Conservation (phyloP, 2,329 filamentous ascomycete species). For the Paramyrothecium roridum region DNA sequence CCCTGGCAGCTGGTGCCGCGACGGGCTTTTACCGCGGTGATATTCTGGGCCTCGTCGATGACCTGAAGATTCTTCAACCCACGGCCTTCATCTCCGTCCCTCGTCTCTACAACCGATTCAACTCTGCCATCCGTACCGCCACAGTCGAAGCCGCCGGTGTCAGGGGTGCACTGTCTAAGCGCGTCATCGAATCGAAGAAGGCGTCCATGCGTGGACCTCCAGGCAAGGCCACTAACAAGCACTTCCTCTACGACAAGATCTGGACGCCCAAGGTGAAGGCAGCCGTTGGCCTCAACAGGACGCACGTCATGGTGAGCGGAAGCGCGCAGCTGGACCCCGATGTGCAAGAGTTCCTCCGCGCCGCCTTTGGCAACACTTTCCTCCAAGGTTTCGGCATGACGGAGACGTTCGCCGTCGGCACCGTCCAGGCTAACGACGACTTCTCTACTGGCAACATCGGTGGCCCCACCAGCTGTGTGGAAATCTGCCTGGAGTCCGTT, state of each 20-base stretch:
- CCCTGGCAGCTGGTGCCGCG: constrained; percentile 66
- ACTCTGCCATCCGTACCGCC: constrained; percentile 72
- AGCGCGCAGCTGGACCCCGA: constrained; percentile 87
- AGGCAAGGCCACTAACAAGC: constrained; percentile 73
- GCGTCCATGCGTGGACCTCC: constrained; percentile 70
- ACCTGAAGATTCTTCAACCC: constrained; percentile 82
- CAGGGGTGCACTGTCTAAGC: constrained; percentile 76
- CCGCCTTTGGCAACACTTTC: constrained; percentile 76
- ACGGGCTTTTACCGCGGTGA: constrained; percentile 96
- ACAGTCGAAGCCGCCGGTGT: constrained; percentile 78
- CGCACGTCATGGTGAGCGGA: constrained; percentile 75
- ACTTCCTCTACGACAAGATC: constrained; percentile 78
- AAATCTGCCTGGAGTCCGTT: constrained; percentile 80
- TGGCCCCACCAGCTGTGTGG: constrained; percentile 61
- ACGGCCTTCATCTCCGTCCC: constrained; percentile 86
- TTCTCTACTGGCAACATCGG: constrained; percentile 80
- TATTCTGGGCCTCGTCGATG: constrained; percentile 80
- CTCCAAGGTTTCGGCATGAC: constrained; percentile 91
- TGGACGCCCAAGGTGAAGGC: constrained; percentile 85
- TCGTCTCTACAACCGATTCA: constrained; percentile 87
- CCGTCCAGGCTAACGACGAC: constrained; percentile 69
- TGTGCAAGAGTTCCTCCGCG: constrained; percentile 83
- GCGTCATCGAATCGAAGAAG: constrained; percentile 76
- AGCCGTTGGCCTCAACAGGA: constrained; percentile 77
- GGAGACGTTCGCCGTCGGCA: constrained; percentile 79